Base-by-base conservation (phyloP, 345 rosid genomes). In the Nasturtium officinale region DNA sequence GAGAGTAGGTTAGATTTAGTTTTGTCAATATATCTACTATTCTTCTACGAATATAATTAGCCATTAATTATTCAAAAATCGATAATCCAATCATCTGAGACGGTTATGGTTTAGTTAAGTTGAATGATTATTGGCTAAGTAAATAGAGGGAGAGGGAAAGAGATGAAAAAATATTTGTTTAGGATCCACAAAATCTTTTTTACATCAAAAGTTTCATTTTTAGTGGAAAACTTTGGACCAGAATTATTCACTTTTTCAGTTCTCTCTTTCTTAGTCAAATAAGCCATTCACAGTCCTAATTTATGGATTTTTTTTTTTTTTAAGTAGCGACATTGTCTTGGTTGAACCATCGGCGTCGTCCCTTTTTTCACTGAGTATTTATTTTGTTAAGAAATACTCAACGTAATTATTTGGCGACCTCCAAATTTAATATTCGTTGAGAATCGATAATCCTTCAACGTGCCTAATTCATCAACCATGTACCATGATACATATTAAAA, bases 1-100 rank as follows among this genome's bases (percentile, higher is more conserved):
- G 25, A 23, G 63, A 58, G 63, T 18, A 17, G 28, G 45, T 57
- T 40, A 17, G 61, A 30, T 56, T 55, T 30, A 56, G 61, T 55
- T 55, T 55, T 29, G 61, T 55, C 40, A 29, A 37, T 30, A n/a
- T 8, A n/a, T n/a, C n/a, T n/a, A 30, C 40, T 48, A 48, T 18
- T 48, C 51, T 46, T 46, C 7, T 16, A 46, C 16, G 20, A 45
- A 16, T 16, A 45, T 45, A 3, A 43, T 43, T 43, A 3, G 42
- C 42, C 42, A 10, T 37, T 12, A 45, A 45, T 6, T 15, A 47
- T 7, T 42, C 25, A 47, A 17, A 18, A 47, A 17, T 17, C 25
- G 12, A 47, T 47, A 17, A 47, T 47, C 5, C 52, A 47, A 46
- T 48, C 12, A 18, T 48, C 12, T 1, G 53, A 9, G 53, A 48